Evolutionary conservation across 768 basidiomycete genomes (phyloP), one percentile per base, ranked within the genome.

Genomic region (Podaxis carcinomalis): DNA sequence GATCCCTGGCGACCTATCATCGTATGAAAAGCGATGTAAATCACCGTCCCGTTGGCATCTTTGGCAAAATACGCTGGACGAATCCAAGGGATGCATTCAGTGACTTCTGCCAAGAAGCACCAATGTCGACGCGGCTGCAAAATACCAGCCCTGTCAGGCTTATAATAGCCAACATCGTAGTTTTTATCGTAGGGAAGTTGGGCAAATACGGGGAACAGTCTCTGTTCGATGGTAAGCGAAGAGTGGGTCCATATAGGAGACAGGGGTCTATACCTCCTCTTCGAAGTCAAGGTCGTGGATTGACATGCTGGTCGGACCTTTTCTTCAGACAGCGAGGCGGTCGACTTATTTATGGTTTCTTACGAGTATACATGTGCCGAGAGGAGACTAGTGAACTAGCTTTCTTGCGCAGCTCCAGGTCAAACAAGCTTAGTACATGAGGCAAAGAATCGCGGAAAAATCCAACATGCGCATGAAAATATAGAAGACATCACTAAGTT

Each of bases 151-250:
- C 23, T n/a, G 35, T 35, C 61, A 11, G 60, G 58, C 19, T 64
- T 57, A 51, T 66, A 67, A 47, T 64, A 69, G 1, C 54, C 11
- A 2, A 62, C 16, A 51, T 71, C 62, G 37, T 66, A 44, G 27
- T 62, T 64, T 40, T 68, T 36, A 44, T 72, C 71, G 9, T 37
- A 42, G 3, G 72, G 73, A 2, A 74, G 66, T n/a, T 62, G 56
- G 6, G 5, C 7, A 39, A 72, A 72, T 4, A 57, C 47, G 0
- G 73, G 73, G 53, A 73, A 74, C 28, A 64, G 59, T 13, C 62
- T n/a, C 70, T 66, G 27, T 11, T 25, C 19, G 2, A 23, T 5
- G 5, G 44, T 49, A 13, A 46, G 36, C 16, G 16, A 16, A 9
- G 19, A 2, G 3, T 4, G 9, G 28, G 11, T 21, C 42, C 13